Percentiles rank a stretch among this genome's conserved stretches.
Evolutionary conservation across 371 early-diverging fungal genomes (phyloP).

Genomic region (Mucor irregularis): DNA sequence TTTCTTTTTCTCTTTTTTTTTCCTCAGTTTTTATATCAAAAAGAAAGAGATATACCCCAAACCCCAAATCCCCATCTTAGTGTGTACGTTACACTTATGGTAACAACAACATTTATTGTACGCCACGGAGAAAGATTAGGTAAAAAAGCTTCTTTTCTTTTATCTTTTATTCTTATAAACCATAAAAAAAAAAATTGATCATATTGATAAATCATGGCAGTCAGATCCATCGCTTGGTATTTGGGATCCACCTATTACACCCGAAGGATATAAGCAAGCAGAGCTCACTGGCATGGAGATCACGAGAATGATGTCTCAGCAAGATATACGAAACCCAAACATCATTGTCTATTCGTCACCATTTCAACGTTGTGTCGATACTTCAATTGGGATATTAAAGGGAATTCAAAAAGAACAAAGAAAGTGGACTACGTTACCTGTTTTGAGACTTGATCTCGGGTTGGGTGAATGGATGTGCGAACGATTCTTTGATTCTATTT

Average conservation of each 20-base stretch:
- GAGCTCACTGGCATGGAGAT: not conserved
- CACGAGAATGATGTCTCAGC: not conserved
- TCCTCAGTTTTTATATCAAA: constrained; percentile 7
- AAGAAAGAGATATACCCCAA: too few relatives aligned
- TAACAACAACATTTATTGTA: constrained; percentile 18
- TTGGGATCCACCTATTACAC: constrained; percentile 46
- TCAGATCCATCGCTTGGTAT: constrained; percentile 43
- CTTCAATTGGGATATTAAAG: constrained; percentile 34
- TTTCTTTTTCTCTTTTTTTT: constrained; percentile 3
- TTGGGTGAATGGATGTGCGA: constrained; percentile 53
- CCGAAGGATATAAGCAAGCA: constrained; percentile 3
- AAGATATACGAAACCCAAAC: constrained; percentile 16
- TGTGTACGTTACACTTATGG: not conserved
- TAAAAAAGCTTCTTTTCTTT: not conserved
- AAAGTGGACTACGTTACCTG: constrained; percentile 1
- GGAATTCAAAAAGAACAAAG: constrained; percentile 16
- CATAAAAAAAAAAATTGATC: too few relatives aligned
- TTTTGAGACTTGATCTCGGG: constrained; percentile 35
- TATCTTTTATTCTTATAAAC: not conserved
- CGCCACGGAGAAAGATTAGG: constrained; percentile 32
- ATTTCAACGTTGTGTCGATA: constrained; percentile 51
- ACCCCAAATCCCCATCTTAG: constrained; percentile 12
- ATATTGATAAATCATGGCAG: constrained; percentile 37
- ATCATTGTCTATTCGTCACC: constrained; percentile 46
- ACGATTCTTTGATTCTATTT: constrained; percentile 38